phyloP scores from a whole-genome alignment of 352 stramenopile genomes.

The Phytopythium montanum region DNA sequence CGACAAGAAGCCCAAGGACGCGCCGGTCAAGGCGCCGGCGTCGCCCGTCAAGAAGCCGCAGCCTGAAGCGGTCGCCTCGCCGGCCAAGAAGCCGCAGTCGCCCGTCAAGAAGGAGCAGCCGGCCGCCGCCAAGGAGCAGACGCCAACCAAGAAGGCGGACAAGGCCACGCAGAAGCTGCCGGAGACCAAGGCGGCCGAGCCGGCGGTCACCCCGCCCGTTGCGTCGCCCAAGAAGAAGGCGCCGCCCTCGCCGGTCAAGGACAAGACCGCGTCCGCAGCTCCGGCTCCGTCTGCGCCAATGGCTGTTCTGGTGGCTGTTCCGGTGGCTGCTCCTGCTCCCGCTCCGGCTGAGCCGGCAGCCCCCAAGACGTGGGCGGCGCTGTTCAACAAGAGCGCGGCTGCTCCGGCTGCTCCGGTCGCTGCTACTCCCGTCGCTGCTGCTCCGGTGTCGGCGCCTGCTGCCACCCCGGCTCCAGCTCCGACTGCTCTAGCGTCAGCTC shows the following conservation, averaged over 20 bases:
- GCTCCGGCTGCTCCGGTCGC: slow-evolving; percentile 21
- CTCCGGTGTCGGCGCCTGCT: slow-evolving; percentile 11
- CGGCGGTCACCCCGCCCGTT: slow-evolving; percentile 9
- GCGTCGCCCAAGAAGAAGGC: slow-evolving; percentile 32
- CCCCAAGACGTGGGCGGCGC: slow-evolving; percentile 57
- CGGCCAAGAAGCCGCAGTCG: slow-evolving; percentile 31
- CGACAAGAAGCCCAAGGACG: background rate
- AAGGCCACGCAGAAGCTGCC: slow-evolving; percentile 22
- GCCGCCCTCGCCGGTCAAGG: slow-evolving; percentile 12
- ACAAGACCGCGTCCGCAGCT: slow-evolving; percentile 17
- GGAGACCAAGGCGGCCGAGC: slow-evolving; percentile 30
- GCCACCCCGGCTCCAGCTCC: slow-evolving; percentile 18
- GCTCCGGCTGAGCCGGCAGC: slow-evolving; percentile 24
- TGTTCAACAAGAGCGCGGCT: slow-evolving; percentile 22
- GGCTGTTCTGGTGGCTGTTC: slow-evolving; percentile 7
- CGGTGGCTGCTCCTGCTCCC: background rate
- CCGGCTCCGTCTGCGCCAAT: slow-evolving; percentile 17
- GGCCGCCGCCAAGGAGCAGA: slow-evolving; percentile 29
- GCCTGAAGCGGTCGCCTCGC: slow-evolving; percentile 21
- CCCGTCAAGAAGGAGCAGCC: slow-evolving; percentile 29
- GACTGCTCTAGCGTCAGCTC: slow-evolving; percentile 16
- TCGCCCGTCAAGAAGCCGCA: slow-evolving; percentile 30
- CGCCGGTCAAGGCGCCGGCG: slow-evolving; percentile 11
- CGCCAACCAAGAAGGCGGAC: slow-evolving; percentile 31
- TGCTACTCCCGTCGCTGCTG: slow-evolving; percentile 12